Percentiles rank a stretch among this genome's conserved stretches.
These are phyloP conservation scores for Paxillus ammoniavirescens DNA, from an alignment of 768 basidiomycete species.

Conservation along the genomic window DNA sequence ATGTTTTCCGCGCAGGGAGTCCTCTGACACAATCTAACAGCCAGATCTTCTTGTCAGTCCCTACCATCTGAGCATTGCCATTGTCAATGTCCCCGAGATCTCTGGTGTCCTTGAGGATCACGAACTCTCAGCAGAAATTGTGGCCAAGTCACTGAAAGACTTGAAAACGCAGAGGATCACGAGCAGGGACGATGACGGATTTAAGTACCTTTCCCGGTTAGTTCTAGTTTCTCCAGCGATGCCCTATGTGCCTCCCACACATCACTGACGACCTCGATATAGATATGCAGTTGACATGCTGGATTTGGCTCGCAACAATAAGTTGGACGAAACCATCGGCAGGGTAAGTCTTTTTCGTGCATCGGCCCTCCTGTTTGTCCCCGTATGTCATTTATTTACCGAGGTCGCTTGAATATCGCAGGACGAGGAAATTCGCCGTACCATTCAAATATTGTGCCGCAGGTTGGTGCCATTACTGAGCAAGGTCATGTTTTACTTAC, in stretches of 20 bases:
- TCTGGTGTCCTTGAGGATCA: background rate
- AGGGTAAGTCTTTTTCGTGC: constrained; percentile 1
- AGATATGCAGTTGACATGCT: constrained; percentile 7
- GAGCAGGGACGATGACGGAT: background rate
- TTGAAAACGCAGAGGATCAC: background rate
- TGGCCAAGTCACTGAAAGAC: background rate
- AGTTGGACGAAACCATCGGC: constrained; percentile 7
- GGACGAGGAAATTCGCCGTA: constrained; percentile 9
- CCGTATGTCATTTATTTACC: too few species aligned
- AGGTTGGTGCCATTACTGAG: background rate
- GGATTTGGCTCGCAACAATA: constrained; percentile 1
- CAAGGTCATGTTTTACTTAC: background rate
- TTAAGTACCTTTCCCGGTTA: constrained; percentile 5
- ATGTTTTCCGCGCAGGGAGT: background rate
- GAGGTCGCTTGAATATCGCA: background rate
- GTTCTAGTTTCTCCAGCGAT: background rate
- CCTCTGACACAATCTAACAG: background rate
- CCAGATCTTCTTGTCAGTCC: constrained; percentile 2
- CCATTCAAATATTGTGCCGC: constrained; percentile 7
- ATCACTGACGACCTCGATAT: background rate
- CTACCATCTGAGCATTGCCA: constrained; percentile 5
- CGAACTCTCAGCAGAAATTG: background rate
- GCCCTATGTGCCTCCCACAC: background rate
- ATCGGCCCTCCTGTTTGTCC: background rate
- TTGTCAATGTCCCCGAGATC: background rate